Evolutionary conservation across 2,329 filamentous ascomycete genomes (phyloP).

Genomic region (Paraconiothyrium brasiliense): DNA sequence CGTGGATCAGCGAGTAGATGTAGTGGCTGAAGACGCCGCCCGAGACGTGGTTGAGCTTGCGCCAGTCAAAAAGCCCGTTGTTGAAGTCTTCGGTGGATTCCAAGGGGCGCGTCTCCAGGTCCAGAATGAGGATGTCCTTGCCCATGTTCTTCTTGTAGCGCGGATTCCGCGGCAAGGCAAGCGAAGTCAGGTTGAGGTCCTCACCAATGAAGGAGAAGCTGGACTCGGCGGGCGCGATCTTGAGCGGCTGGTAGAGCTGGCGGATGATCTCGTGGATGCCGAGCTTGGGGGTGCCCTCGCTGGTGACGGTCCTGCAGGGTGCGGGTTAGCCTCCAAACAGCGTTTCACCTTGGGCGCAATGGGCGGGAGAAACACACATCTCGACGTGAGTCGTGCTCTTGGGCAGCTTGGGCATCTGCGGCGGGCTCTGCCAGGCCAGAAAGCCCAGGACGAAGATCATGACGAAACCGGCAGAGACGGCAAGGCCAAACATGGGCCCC

Average conservation of each 20-base stretch:
- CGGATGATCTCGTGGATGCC: constrained; percentile 45
- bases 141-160: constrained; percentile 45
- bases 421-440: constrained; percentile 45
- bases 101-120: constrained; percentile 48
- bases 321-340: constrained; percentile 25
- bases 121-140: constrained; percentile 47
- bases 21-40: constrained; percentile 52
- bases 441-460: constrained; percentile 47
- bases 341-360: no score
- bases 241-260: constrained; percentile 43
- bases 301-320: constrained; percentile 32
- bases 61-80: constrained; percentile 48
- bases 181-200: constrained; percentile 36
- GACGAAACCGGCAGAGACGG: constrained; percentile 41
- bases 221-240: constrained; percentile 36
- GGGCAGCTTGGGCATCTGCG: constrained; percentile 33
- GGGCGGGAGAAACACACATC: constrained; percentile 31
- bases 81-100: constrained; percentile 42
- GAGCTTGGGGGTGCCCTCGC: constrained; percentile 30
- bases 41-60: constrained; percentile 48
- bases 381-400: constrained; percentile 33
- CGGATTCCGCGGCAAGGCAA: constrained; percentile 40
- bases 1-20: constrained; percentile 55
- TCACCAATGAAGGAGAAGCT: constrained; percentile 45
- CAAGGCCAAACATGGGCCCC: constrained; percentile 43